Conservation (phyloP, 768 basidiomycete species). For the Udeniomyces megalosporus region DNA sequence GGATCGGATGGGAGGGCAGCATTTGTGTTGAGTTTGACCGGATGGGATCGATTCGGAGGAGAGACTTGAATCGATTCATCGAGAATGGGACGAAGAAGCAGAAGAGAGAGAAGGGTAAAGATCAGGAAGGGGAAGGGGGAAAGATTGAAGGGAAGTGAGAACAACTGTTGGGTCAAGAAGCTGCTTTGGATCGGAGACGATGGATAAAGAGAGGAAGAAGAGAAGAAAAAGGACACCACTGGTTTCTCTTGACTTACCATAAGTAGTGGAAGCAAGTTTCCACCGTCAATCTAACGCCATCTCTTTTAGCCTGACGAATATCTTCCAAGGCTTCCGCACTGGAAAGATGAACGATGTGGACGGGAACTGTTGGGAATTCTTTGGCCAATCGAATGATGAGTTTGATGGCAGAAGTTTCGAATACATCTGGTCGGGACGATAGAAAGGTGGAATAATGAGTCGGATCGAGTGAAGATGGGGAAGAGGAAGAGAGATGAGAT, state of each 20-base stretch:
- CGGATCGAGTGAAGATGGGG: constrained; percentile 32
- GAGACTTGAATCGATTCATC: constrained; percentile 33
- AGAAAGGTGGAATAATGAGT: constrained; percentile 65
- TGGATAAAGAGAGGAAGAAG: not conserved
- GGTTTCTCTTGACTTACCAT: constrained; percentile 30
- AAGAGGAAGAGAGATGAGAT: constrained; percentile 15
- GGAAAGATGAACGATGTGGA: constrained; percentile 88
- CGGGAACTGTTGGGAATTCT: constrained; percentile 42
- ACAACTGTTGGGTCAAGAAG: not conserved
- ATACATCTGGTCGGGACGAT: constrained; percentile 56
- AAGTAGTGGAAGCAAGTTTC: constrained; percentile 99
- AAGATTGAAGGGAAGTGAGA: not conserved
- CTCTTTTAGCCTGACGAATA: constrained; percentile 50
- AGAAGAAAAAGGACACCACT: not conserved
- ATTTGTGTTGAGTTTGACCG: constrained; percentile 38
- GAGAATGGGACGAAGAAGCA: too few relatives aligned
- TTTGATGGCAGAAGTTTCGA: constrained; percentile 68
- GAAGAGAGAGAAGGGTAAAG: too few relatives aligned
- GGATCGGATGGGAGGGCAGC: constrained; percentile 82
- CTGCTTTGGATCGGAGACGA: too few relatives aligned
- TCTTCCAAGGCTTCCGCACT: constrained; percentile 63
- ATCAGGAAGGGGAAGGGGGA: too few relatives aligned
- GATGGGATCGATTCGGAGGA: constrained; percentile 53
- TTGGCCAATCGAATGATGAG: constrained; percentile 53
- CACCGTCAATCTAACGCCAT: constrained; percentile 56